phyloP scores from a whole-genome alignment of 192 early-diverging fungal genomes.

The Coemansia sp. region DNA sequence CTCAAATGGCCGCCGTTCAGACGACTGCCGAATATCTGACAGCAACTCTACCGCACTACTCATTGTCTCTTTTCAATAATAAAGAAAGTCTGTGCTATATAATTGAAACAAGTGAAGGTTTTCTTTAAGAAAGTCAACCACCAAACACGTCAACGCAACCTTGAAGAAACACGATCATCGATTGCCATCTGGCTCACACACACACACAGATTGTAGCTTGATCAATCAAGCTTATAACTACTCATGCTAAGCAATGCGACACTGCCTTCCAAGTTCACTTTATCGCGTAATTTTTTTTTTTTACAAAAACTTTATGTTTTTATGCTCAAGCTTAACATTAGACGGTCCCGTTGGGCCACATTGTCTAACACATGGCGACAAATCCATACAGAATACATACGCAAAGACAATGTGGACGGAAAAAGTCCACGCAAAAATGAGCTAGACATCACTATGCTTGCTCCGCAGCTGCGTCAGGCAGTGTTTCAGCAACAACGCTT shows the following conservation, averaged over 20 bases:
- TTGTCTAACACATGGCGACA: not conserved
- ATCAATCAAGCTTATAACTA: not conserved
- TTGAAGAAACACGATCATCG: no score
- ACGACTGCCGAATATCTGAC: constrained; percentile 46
- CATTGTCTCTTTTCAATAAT: constrained; percentile 9
- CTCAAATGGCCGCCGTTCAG: constrained; percentile 47
- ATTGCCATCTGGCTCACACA: not conserved
- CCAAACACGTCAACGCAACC: not conserved
- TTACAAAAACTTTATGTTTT: not conserved
- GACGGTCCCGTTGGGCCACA: not conserved
- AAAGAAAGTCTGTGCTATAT: not conserved
- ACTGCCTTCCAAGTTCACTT: no score
- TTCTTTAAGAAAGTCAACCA: not conserved
- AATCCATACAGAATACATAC: constrained; percentile 1
- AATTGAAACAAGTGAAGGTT: not conserved
- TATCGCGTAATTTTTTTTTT: no score
- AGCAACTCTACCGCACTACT: constrained; percentile 32
- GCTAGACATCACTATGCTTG: constrained; percentile 51
- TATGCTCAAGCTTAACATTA: not conserved
- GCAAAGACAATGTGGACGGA: not conserved
- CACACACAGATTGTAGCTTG: not conserved
- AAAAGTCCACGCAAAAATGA: constrained; percentile 37
- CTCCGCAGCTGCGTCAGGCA: constrained; percentile 32
- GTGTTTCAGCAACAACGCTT: constrained; percentile 31
- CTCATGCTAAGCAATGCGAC: not conserved